Percentiles rank a stretch among this genome's conserved stretches.
phyloP scores from a whole-genome alignment of 495 filamentous ascomycete genomes.

The Trichoderma parareesei region DNA sequence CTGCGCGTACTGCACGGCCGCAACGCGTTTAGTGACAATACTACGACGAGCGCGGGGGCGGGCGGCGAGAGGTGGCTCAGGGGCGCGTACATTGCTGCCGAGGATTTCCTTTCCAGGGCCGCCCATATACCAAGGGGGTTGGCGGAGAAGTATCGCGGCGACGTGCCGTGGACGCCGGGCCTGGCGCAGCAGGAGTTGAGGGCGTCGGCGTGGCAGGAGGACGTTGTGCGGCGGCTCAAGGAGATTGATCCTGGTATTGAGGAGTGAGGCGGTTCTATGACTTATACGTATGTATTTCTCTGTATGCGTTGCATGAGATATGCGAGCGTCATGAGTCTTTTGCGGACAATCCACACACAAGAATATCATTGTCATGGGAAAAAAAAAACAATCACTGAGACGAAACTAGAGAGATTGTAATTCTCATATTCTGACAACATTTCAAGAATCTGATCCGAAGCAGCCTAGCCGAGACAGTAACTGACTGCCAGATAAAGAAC shows the following conservation, averaged over 20 bases:
- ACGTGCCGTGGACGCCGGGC: neutral
- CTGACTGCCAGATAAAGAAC: neutral
- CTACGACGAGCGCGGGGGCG: conserved; percentile 24
- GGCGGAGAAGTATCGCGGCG: conserved; percentile 6
- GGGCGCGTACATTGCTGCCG: conserved; percentile 72
- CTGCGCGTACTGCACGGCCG: conserved; percentile 70
- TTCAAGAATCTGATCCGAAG: neutral
- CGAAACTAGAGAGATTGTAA: neutral
- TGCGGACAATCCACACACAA: too few relatives aligned
- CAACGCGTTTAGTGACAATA: conserved; percentile 45
- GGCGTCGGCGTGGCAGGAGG: neutral
- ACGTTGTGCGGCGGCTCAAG: neutral
- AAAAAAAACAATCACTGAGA: neutral
- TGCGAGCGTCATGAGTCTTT: neutral
- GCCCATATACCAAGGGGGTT: neutral
- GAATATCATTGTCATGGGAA: too few relatives aligned
- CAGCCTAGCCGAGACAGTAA: neutral
- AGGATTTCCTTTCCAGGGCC: conserved; percentile 48
- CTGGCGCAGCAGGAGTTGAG: neutral
- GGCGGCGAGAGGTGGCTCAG: conserved; percentile 69
- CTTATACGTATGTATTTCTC: too few relatives aligned
- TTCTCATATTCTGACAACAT: neutral
- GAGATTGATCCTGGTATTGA: neutral
- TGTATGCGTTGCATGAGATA: too few relatives aligned
- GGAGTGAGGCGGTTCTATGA: neutral